These are phyloP conservation scores for Populus pruinosa DNA, from an alignment of 345 rosid genomes.

Conservation along the genomic window DNA sequence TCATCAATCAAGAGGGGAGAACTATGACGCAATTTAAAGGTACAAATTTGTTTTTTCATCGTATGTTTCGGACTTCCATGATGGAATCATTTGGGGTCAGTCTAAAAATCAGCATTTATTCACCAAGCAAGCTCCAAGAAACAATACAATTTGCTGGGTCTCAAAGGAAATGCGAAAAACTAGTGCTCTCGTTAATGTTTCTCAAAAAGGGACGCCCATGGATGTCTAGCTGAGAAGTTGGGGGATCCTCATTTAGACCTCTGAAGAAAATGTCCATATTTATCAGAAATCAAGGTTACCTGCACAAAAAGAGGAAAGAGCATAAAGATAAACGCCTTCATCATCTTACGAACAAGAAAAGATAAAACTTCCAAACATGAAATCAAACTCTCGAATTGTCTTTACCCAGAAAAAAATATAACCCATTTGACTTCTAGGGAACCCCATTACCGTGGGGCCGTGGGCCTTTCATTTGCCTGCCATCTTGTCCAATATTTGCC, in stretches of 20 bases:
- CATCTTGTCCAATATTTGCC: too few relatives aligned
- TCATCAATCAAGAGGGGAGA: constrained; percentile 11
- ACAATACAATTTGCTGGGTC: background rate
- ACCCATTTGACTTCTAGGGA: background rate
- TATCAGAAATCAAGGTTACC: constrained; percentile 20
- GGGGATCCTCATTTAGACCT: constrained; percentile 47
- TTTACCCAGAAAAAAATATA: background rate
- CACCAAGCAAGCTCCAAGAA: constrained; percentile 26
- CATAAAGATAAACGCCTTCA: constrained; percentile 4
- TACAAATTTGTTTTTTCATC: background rate
- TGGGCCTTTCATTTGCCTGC: too few relatives aligned
- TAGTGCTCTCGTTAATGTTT: constrained; percentile 92
- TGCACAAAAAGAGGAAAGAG: constrained; percentile 17
- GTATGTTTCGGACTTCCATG: too few relatives aligned
- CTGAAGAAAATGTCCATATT: constrained; percentile 59
- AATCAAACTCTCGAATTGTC: background rate
- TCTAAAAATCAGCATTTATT: background rate
- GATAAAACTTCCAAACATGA: background rate
- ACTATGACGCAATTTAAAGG: background rate
- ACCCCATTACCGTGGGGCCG: background rate
- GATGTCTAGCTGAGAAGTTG: constrained; percentile 46
- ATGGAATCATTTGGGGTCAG: too few relatives aligned
- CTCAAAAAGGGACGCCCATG: constrained; percentile 87
- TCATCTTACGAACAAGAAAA: background rate
- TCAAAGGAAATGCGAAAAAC: constrained; percentile 39